Conservation (phyloP, 2,329 filamentous ascomycete species). For the Sphaceloma murrayae region DNA sequence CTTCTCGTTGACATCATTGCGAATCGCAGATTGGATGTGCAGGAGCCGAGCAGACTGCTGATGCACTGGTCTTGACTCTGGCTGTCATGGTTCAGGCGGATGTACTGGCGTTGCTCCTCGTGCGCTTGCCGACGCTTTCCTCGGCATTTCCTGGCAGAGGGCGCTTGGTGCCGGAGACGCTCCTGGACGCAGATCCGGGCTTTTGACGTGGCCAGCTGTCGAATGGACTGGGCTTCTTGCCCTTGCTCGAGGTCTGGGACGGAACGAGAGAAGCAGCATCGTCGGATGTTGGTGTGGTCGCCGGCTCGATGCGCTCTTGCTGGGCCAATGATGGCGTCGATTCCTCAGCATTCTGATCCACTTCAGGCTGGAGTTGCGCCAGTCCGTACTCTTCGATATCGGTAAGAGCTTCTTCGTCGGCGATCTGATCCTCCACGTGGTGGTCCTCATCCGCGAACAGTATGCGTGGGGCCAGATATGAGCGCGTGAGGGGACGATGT, state of each 20-base stretch:
- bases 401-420: slow-evolving; percentile 49
- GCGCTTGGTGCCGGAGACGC: slow-evolving; percentile 9
- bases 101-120: slow-evolving; percentile 3
- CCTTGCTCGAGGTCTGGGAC: not conserved
- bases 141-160: not conserved
- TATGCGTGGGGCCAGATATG: slow-evolving; percentile 61
- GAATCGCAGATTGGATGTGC: too few relatives aligned
- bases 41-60: too few relatives aligned
- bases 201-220: slow-evolving; percentile 62
- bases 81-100: not conserved
- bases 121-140: slow-evolving; percentile 6
- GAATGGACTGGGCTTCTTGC: slow-evolving; percentile 47
- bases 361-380: slow-evolving; percentile 14
- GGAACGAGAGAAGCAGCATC: slow-evolving; percentile 3
- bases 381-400: slow-evolving; percentile 42
- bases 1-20: too few relatives aligned
- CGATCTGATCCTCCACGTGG: slow-evolving; percentile 41
- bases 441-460: slow-evolving; percentile 53
- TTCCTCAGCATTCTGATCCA: not conserved
- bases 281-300: slow-evolving; percentile 17
- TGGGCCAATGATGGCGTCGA: slow-evolving; percentile 44
- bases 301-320: slow-evolving; percentile 13
- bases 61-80: not conserved
- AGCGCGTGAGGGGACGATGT: slow-evolving; percentile 51
- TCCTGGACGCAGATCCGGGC: slow-evolving; percentile 10